phyloP scores from a whole-genome alignment of 805 yeast species.

The Cyberlindnera veronae region DNA sequence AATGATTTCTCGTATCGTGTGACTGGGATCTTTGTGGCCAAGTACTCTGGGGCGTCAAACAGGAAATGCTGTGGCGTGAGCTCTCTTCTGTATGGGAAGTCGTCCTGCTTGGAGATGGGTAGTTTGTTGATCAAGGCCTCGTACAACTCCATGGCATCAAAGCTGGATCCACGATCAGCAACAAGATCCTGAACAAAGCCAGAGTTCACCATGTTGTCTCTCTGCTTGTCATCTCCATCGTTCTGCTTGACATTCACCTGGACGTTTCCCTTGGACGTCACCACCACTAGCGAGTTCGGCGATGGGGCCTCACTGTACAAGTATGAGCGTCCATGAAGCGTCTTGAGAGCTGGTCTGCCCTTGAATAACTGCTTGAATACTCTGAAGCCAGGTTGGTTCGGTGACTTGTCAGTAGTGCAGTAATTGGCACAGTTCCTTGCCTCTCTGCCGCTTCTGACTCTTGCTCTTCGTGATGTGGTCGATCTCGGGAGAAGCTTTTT shows the following conservation, averaged over 20 bases:
- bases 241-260: constrained; percentile 10
- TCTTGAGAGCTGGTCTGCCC: constrained; percentile 29
- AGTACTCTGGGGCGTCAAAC: constrained; percentile 19
- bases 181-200: constrained; percentile 13
- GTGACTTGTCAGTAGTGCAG: constrained; percentile 17
- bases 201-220: constrained; percentile 14
- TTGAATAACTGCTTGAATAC: constrained; percentile 34
- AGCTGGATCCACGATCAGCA: neutral
- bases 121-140: constrained; percentile 1
- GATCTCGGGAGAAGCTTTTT: neutral
- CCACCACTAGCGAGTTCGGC: constrained; percentile 18
- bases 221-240: constrained; percentile 9
- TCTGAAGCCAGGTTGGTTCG: constrained; percentile 36
- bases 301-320: constrained; percentile 34
- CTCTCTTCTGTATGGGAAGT: constrained; percentile 6
- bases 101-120: constrained; percentile 3
- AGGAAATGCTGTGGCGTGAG: constrained; percentile 16
- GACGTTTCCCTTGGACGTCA: constrained; percentile 12
- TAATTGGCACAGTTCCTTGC: constrained; percentile 10
- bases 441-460: constrained; percentile 2
- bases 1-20: constrained; percentile 18
- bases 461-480: neutral
- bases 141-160: constrained; percentile 4
- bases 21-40: constrained; percentile 3
- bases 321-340: constrained; percentile 35